Base-by-base conservation (phyloP, 2,329 filamentous ascomycete species). In the Bimuria novae-zelandiae region DNA sequence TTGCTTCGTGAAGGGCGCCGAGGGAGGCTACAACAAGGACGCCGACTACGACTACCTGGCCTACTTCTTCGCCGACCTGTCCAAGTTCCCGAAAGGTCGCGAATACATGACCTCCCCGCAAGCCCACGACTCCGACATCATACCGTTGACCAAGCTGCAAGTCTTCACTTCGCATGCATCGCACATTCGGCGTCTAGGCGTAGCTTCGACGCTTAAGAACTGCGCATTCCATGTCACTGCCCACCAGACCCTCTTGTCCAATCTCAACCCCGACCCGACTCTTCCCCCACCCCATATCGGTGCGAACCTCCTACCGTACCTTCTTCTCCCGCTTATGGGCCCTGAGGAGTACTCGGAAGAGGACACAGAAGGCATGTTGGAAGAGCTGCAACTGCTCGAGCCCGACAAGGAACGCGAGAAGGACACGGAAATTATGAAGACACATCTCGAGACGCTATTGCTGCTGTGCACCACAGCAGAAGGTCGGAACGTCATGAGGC, bases 161-260 rank as follows among this genome's bases (percentile, higher is more conserved):
- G 93, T 97, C 54, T 97, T 97, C 73, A 97, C 94, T 1, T 91
- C 96, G 73, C 91, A 97, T 76, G 81, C 84, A 63, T 95, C 90
- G 2, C 83, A 88, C 23, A 86, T 97, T 49, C 85, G 94, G 52
- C 83, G 94, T 49, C 90, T 91, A 65, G 94, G 94, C n/a, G 92
- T 97, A n/a, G 93, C 93, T 7, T 92, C 88, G 55, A 94, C 91
- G 8, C 91, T 99, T 71, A 97, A 97, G 75, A 99, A 99, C 69
- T 85, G 90, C 25, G 86, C 90, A 6, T 97, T 99, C 69, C 89
- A 95, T 65, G 76, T 93, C 5, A 75, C 84, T 3, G 83, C 88
- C 0, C 93, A 97, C 65, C 79, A 84, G 0, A 77, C 81, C 1
- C 86, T 96, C 48, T 76, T 97, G 40, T 81, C 74, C 3, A 70